phyloP scores from a whole-genome alignment of 345 rosid species.

The Eucalyptus marginata region DNA sequence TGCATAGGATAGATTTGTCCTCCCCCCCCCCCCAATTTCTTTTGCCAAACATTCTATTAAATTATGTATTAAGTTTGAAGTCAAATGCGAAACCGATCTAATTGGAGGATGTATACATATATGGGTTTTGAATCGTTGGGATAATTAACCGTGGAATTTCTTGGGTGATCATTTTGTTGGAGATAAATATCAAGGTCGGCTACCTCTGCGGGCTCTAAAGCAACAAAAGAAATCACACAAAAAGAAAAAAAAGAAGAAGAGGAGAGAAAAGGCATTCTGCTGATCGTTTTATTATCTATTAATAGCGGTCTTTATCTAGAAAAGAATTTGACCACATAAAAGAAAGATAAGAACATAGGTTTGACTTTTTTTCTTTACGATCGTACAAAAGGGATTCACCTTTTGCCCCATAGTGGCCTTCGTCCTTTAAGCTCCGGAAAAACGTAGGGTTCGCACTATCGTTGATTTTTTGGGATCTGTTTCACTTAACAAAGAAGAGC shows the following conservation, averaged over 20 bases:
- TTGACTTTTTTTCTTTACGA: background rate
- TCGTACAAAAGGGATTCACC: background rate
- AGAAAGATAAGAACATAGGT: background rate
- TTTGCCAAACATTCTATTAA: too few species aligned
- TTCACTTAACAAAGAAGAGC: background rate
- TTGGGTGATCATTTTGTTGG: background rate
- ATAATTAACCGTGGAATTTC: too few species aligned
- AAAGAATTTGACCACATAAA: background rate
- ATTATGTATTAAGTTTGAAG: background rate
- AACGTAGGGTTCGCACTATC: background rate
- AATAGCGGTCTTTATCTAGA: background rate
- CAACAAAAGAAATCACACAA: background rate
- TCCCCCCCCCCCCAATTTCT: too few species aligned
- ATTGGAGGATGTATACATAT: too few species aligned
- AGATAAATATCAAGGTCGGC: background rate
- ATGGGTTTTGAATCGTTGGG: background rate
- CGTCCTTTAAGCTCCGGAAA: background rate
- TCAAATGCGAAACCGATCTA: rapidly evolving
- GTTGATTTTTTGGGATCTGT: background rate
- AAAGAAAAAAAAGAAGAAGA: rapidly evolving
- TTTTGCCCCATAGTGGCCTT: background rate
- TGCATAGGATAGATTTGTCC: too few species aligned
- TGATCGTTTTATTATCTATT: background rate
- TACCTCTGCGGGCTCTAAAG: background rate
- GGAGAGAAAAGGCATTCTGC: background rate